A percentile compares a stretch with the other conserved stretches of the same genome.
These are phyloP conservation scores for Aureococcus anophagefferens DNA, from an alignment of 108 stramenopile genomes.

Conservation along the genomic window DNA sequence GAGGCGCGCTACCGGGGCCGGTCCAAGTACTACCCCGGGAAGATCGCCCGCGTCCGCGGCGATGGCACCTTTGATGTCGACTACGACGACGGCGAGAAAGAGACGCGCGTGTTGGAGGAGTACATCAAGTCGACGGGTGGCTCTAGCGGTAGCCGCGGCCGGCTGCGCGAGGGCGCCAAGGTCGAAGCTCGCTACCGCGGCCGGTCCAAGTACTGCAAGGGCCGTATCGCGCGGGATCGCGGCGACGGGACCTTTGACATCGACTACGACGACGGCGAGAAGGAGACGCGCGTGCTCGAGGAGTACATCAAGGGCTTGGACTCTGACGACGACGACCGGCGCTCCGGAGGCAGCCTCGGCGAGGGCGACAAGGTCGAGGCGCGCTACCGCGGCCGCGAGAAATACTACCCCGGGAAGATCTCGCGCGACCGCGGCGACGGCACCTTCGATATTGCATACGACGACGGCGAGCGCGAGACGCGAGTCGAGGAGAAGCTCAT, in stretches of 20 bases:
- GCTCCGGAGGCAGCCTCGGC: background rate
- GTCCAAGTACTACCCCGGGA: conserved; percentile 23
- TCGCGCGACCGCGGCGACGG: no score
- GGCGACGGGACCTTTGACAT: conserved; percentile 38
- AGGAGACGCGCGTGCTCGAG: conserved; percentile 20
- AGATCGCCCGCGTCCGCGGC: conserved; percentile 17
- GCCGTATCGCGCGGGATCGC: conserved; percentile 16
- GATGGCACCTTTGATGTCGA: conserved; percentile 32
- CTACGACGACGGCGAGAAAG: conserved; percentile 40
- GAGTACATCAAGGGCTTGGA: conserved; percentile 22
- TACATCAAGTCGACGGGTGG: background rate
- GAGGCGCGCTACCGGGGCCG: conserved; percentile 32
- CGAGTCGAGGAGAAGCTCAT: conserved; percentile 18
- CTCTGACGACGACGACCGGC: conserved; percentile 20
- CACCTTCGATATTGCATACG: no score
- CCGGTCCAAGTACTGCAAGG: conserved; percentile 11
- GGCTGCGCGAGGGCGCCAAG: background rate
- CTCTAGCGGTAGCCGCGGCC: background rate
- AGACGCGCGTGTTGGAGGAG: conserved; percentile 12
- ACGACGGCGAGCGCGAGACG: no score
- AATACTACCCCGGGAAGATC: no score
- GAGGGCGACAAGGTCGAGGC: conserved; percentile 40
- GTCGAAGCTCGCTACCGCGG: conserved; percentile 24
- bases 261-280: conserved; percentile 45
- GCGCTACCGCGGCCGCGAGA: no score